A percentile compares a stretch with the other conserved stretches of the same genome.
phyloP scores from a whole-genome alignment of 139 green algal genomes.

The Closterium sp. region DNA sequence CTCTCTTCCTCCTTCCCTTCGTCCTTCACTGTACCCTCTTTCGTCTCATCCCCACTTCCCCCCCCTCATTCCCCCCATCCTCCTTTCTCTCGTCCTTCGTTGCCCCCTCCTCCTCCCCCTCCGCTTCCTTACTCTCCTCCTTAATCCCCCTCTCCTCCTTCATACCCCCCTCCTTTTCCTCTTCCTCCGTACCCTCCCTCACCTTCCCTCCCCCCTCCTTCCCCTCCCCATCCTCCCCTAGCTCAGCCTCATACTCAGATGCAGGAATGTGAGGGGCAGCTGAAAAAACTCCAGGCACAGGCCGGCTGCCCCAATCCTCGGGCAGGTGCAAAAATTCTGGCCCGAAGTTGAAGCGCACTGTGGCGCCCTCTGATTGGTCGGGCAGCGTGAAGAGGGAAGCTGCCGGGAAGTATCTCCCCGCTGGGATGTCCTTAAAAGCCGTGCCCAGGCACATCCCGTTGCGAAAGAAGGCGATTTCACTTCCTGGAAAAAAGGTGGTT shows the following conservation, averaged over 20 bases:
- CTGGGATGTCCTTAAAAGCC: constrained; percentile 36
- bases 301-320: constrained; percentile 12
- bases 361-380: constrained; percentile 26
- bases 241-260: constrained; percentile 1
- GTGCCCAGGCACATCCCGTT: constrained; percentile 45
- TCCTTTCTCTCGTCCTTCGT: neutral
- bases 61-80: neutral
- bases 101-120: neutral
- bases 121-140: neutral
- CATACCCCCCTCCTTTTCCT: neutral
- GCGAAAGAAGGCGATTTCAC: constrained; percentile 40
- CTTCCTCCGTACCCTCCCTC: neutral
- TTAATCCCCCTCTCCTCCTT: neutral
- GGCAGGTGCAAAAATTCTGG: constrained; percentile 32
- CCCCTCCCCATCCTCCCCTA: constrained; percentile 2
- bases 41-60: neutral
- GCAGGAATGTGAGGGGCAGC: neutral
- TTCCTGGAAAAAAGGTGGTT: constrained; percentile 23
- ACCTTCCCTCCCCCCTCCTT: constrained; percentile 26
- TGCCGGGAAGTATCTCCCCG: constrained; percentile 43
- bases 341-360: constrained; percentile 55
- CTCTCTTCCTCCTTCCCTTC: neutral
- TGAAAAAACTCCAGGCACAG: constrained; percentile 3
- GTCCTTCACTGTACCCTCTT: neutral
- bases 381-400: constrained; percentile 47